These are phyloP conservation scores for Starmerella kuoi DNA, from an alignment of 805 yeast species.

Conservation along the genomic window DNA sequence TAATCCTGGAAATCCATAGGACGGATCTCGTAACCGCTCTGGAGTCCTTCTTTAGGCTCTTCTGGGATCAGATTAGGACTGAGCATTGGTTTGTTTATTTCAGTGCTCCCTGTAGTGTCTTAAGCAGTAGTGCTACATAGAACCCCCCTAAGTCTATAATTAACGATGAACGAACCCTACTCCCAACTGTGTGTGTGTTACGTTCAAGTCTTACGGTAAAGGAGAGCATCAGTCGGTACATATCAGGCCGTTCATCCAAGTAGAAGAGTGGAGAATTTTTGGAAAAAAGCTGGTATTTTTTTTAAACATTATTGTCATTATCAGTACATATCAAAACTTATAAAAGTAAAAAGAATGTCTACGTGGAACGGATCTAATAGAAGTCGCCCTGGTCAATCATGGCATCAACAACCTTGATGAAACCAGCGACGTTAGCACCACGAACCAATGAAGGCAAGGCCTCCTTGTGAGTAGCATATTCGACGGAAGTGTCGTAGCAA, in stretches of 20 bases:
- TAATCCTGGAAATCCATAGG: conserved; percentile 45
- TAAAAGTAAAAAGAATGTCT: too few species aligned
- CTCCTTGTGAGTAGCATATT: conserved; percentile 59
- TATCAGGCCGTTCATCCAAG: too few species aligned
- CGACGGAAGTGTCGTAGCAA: conserved; percentile 77
- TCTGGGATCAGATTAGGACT: conserved; percentile 23
- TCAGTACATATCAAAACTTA: too few species aligned
- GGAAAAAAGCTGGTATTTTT: too few species aligned
- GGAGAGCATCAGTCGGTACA: too few species aligned
- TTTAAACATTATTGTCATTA: too few species aligned
- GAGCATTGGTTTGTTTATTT: conserved; percentile 13
- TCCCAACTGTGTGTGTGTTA: too few species aligned
- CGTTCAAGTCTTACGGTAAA: too few species aligned
- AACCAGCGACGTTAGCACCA: conserved; percentile 99
- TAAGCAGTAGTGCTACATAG: too few species aligned
- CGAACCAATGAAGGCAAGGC: conserved; percentile 86
- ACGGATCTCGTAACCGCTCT: conserved; percentile 61
- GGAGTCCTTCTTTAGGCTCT: conserved; percentile 27
- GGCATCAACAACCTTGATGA: conserved; percentile 96
- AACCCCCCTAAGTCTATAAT: too few species aligned
- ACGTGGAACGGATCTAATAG: conserved; percentile 18
- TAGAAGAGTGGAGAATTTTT: too few species aligned
- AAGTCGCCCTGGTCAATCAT: conserved; percentile 93
- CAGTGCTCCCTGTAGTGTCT: background rate
- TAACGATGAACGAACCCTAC: too few species aligned